Conservation (phyloP, 1,284 basidiomycete genomes). For the Papiliotrema flavescens region DNA sequence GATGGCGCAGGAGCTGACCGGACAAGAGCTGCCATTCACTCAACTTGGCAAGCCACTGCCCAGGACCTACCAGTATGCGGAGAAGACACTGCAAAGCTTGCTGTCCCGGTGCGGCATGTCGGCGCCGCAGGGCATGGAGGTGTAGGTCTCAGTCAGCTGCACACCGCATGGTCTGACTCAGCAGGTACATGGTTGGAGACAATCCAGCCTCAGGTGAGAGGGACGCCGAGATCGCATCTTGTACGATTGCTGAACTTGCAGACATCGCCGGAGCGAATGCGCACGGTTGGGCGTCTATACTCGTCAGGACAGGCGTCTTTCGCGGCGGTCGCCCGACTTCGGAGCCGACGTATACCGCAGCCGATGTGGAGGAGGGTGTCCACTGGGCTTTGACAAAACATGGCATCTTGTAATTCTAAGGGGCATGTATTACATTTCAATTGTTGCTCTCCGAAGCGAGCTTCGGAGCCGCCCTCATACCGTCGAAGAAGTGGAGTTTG, state of each 20-base stretch:
- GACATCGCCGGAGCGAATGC: conserved; percentile 65
- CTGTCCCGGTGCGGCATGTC: conserved; percentile 52
- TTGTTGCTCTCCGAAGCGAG: too few relatives aligned
- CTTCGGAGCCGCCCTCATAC: too few relatives aligned
- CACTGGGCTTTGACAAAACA: too few relatives aligned
- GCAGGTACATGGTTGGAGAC: conserved; percentile 80
- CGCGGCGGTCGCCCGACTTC: conserved; percentile 64
- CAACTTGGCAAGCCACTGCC: conserved; percentile 73
- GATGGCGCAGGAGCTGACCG: conserved; percentile 65
- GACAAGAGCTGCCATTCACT: conserved; percentile 61
- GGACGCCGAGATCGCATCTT: too few relatives aligned
- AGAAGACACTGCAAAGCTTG: conserved; percentile 60
- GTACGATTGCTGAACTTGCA: too few relatives aligned
- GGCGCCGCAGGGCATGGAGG: conserved; percentile 19
- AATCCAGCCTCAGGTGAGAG: conserved; percentile 94
- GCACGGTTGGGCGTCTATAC: conserved; percentile 79
- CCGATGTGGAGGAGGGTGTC: conserved; percentile 81
- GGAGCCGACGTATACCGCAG: conserved; percentile 67
- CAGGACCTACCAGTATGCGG: conserved; percentile 81
- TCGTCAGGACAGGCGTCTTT: conserved; percentile 92
- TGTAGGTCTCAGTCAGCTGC: too few relatives aligned
- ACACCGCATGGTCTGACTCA: too few relatives aligned
- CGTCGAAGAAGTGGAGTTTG: too few relatives aligned
- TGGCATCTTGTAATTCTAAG: too few relatives aligned
- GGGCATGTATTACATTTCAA: too few relatives aligned